phyloP scores from a whole-genome alignment of 2,329 filamentous ascomycete species.

The Clarireedia hainanense region DNA sequence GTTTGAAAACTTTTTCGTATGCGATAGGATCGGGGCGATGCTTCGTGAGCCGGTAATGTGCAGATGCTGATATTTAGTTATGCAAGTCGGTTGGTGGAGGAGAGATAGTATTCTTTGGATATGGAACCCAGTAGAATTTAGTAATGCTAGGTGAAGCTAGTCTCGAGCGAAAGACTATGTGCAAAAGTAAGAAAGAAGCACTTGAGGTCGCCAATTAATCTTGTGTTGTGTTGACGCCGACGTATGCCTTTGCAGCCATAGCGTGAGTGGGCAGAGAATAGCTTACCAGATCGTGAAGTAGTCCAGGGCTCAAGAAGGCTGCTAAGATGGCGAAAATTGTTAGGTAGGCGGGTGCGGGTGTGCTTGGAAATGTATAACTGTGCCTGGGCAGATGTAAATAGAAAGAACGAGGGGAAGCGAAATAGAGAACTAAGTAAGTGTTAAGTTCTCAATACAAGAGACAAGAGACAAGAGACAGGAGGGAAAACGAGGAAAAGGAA shows the following conservation, averaged over 20 bases:
- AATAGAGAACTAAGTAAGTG: neutral
- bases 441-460: neutral
- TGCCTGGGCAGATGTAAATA: neutral
- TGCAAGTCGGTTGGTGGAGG: neutral
- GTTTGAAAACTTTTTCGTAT: neutral
- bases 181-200: neutral
- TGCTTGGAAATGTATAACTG: neutral
- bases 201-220: neutral
- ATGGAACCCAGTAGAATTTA: neutral
- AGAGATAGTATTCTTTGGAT: neutral
- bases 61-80: neutral
- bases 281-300: too few species aligned
- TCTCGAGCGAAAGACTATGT: neutral
- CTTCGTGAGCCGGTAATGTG: too few species aligned
- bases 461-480: neutral
- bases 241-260: too few species aligned
- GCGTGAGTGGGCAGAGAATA: too few species aligned
- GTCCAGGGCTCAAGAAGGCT: too few species aligned
- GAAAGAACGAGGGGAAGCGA: slow-evolving; percentile 4
- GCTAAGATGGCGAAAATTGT: too few species aligned
- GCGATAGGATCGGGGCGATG: neutral
- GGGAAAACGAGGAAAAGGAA: neutral
- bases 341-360: too few species aligned
- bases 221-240: neutral
- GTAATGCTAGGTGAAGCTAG: neutral